Base-by-base conservation (phyloP, 129 eudicot species). In the Tanacetum coccineum region DNA sequence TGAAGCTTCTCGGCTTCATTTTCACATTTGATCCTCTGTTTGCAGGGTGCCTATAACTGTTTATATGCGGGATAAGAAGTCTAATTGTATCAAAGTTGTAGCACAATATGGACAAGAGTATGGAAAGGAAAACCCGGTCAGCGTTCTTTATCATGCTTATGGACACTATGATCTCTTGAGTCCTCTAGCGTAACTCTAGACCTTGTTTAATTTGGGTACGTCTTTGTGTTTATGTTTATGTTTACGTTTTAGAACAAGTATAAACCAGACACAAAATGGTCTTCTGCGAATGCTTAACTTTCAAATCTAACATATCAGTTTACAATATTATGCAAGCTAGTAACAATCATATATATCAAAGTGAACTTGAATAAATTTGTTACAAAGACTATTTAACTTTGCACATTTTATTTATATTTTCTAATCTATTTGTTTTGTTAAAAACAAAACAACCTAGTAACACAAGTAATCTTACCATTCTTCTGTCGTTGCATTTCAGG, bases 91-190 rank as follows among this genome's bases (percentile, higher is more conserved):
- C 13, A 82, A 80, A 75, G 51, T 68, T 44, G 82, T 91, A 77
- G 95, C 96, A 9, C 85, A 91, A 71, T 91, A 91, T 73, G 97
- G 97, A 50, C 88, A 85, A 67, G 88, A 83, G 32, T 91, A 85
- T 39, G 90, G 91, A 44, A 81, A 61, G 44, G 90, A 87, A 66
- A 83, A 76, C 67, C 93, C 97, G 0, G 54, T 91, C 53, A 72
- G 76, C 26, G 88, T 91, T 51, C 79, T 87, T 53, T 91, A 86
- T 78, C 88, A 91, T 78, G 97, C 87, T 60, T 85, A 85, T 6
- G 97, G 97, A n/a, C 96, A 91, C 79, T 91, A 91, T 57, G 96
- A 91, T 74, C 85, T 86, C 61, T 72, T 90, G 39, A 59, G 55
- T 68, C 69, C 72, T 56, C 67, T 53, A 15, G 58, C 42, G 10